Evolutionary conservation across 805 yeast species (phyloP).

Genomic region (Saccharomycopsis sp.): DNA sequence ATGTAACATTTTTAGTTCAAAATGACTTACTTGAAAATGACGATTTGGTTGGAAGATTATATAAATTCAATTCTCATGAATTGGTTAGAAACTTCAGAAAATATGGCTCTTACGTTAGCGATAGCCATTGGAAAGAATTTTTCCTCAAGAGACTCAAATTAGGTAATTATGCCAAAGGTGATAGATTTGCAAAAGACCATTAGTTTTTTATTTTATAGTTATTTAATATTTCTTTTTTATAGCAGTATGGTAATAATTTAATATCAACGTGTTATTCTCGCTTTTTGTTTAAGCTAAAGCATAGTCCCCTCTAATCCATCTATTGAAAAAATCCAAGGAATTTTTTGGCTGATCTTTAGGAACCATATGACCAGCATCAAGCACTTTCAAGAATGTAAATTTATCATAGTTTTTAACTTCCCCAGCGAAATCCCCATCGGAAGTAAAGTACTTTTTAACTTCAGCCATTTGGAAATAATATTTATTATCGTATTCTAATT

Average conservation of each 20-base stretch:
- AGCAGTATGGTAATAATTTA: not conserved
- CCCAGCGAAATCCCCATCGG: constrained; percentile 42
- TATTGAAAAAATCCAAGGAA: constrained; percentile 61
- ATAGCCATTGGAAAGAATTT: constrained; percentile 10
- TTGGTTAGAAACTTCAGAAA: constrained; percentile 58
- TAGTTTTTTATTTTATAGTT: too few relatives aligned
- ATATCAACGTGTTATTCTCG: not conserved
- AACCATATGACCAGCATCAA: constrained; percentile 88
- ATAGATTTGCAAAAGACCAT: constrained; percentile 12
- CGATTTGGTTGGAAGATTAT: constrained; percentile 32
- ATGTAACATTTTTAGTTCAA: constrained; percentile 13
- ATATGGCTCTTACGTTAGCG: constrained; percentile 41
- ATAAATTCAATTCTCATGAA: constrained; percentile 28
- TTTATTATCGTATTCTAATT: constrained; percentile 56
- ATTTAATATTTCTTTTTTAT: not conserved
- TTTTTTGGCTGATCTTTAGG: constrained; percentile 80
- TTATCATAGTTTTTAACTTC: constrained; percentile 64
- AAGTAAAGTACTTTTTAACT: constrained; percentile 33
- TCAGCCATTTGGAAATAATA: constrained; percentile 39
- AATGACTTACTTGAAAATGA: constrained; percentile 38
- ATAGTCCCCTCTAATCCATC: constrained; percentile 57
- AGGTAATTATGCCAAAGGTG: constrained; percentile 11
- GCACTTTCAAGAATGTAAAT: constrained; percentile 72
- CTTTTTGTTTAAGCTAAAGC: too few relatives aligned
- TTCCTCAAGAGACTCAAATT: constrained; percentile 5